Conservation (phyloP, 495 filamentous ascomycete genomes). For the Neurospora terricola region DNA sequence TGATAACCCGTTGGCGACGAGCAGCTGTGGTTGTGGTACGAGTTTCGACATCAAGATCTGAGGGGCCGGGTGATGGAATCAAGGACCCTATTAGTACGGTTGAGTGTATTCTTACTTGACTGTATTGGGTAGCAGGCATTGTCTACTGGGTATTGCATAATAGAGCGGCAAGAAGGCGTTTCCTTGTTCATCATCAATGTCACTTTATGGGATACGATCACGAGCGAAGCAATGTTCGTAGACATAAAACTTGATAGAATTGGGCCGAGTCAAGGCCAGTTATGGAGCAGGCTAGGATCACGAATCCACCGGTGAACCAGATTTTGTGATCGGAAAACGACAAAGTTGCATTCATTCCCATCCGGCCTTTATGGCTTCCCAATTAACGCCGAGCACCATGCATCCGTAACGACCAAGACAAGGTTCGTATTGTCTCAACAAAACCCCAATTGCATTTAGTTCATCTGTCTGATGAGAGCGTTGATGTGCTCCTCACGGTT, state of each 20-base stretch:
- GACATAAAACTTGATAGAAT: constrained; percentile 8
- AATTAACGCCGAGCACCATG: constrained; percentile 28
- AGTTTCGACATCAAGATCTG: constrained; percentile 85
- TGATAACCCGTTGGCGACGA: constrained; percentile 80
- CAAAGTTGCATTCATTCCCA: constrained; percentile 25
- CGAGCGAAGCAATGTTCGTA: neutral
- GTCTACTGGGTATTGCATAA: neutral
- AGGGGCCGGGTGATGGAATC: neutral
- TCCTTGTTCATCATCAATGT: neutral
- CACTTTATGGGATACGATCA: neutral
- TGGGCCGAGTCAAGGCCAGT: constrained; percentile 12
- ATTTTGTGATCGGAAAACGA: constrained; percentile 12
- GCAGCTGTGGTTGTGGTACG: constrained; percentile 94
- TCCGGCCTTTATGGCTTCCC: constrained; percentile 12
- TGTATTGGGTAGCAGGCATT: neutral
- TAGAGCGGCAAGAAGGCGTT: neutral
- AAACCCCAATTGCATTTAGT: constrained; percentile 45
- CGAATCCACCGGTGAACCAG: constrained; percentile 11
- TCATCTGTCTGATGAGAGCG: constrained; percentile 92
- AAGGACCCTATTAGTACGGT: neutral
- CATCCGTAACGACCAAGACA: constrained; percentile 26
- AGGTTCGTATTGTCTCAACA: constrained; percentile 23
- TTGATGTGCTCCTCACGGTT: constrained; percentile 99
- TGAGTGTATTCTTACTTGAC: neutral
- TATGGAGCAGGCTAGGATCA: constrained; percentile 15